phyloP scores from a whole-genome alignment of 352 stramenopile species.

The Halophytophthora polymorphica region DNA sequence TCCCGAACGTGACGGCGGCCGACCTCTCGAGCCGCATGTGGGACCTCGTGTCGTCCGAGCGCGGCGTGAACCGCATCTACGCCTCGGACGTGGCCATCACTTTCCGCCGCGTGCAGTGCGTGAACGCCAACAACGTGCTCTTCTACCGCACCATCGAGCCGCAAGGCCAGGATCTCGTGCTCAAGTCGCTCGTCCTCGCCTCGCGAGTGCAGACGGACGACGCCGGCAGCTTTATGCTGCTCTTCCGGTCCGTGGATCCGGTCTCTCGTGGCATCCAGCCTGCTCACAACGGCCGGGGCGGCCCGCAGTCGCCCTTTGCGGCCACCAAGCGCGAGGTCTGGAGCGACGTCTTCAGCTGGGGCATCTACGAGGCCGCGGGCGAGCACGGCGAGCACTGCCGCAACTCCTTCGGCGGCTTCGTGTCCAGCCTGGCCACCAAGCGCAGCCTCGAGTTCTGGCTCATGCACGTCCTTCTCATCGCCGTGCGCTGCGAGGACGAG shows the following conservation, averaged over 20 bases:
- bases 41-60: conserved; percentile 54
- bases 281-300: conserved; percentile 4
- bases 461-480: conserved; percentile 67
- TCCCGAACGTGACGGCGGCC: conserved; percentile 30
- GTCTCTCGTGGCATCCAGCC: conserved; percentile 17
- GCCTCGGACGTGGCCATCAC: conserved; percentile 44
- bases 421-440: conserved; percentile 35
- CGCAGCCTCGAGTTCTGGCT: conserved; percentile 60
- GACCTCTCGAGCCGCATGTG: conserved; percentile 49
- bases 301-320: conserved; percentile 16
- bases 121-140: conserved; percentile 55
- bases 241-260: conserved; percentile 61
- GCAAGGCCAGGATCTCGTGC: conserved; percentile 31
- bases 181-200: conserved; percentile 53
- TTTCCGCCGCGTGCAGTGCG: conserved; percentile 53
- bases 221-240: conserved; percentile 49
- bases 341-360: conserved; percentile 65
- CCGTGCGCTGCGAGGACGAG: conserved; percentile 61
- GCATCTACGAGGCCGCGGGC: conserved; percentile 46
- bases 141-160: conserved; percentile 67
- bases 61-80: conserved; percentile 59
- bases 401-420: conserved; percentile 66
- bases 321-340: conserved; percentile 31
- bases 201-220: conserved; percentile 52
- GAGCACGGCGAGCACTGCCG: conserved; percentile 38